Evolutionary conservation across 805 yeast genomes (phyloP), one percentile per base, ranked within the genome.

Genomic region (Candida manassasensis): DNA sequence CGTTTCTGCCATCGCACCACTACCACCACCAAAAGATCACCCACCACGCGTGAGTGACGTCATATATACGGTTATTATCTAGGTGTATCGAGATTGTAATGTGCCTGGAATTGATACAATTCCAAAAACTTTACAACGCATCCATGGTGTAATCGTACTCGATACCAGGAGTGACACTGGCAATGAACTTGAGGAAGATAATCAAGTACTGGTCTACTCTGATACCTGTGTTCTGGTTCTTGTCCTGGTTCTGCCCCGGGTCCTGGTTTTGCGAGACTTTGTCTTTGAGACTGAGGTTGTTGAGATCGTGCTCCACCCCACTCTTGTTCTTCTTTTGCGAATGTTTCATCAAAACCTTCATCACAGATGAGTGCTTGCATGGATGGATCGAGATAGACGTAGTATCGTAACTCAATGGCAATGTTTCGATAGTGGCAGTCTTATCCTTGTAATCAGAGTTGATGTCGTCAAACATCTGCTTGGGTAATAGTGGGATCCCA

Each of bases 101-200:
- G n/a, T n/a, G n/a, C n/a, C n/a, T n/a, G n/a, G n/a, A n/a, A n/a
- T n/a, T n/a, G n/a, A n/a, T n/a, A n/a, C n/a, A n/a, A n/a, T n/a
- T n/a, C n/a, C n/a, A n/a, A n/a, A n/a, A 21, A 7, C 22, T 10
- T 37, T 52, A 82, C 52, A 84, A 76, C 1, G 95, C 97, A 57
- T 88, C 89, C 97, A 90, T 93, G n/a, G 98, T 93, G 55, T 88
- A 88, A 51, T 93, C 98, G 59, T 90, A 94, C 62, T 90, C 96
- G 38, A 93, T 89, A 12, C 97, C 96, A 0, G 98, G 98, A 1
- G 96, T 89, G 6, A 93, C 97, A 63, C 97, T 86, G 6, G 97
- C 84, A 32, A 93, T 90, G 53, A 93, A 93, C 61, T 93, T 93
- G 51, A 93, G 70, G 57, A 93, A 93, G 11, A 90, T 81, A 24